Evolutionary conservation across 768 basidiomycete species (phyloP).

Genomic region (Termitomyces sp.): DNA sequence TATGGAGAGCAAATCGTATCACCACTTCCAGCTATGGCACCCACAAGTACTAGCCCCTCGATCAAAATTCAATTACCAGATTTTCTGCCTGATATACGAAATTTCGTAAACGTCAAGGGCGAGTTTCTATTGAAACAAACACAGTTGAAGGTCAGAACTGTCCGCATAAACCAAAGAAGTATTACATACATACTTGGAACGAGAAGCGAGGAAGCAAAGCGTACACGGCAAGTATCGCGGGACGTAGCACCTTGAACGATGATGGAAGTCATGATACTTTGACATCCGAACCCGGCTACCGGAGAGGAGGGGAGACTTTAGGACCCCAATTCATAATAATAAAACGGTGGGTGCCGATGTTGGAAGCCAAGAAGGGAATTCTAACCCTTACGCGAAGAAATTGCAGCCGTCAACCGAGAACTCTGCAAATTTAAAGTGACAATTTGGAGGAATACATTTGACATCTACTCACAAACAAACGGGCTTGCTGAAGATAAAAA

Average conservation of each 20-base stretch:
- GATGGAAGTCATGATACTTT: constrained; percentile 7
- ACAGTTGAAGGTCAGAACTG: neutral
- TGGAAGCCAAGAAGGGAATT: neutral
- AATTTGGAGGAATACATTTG: neutral
- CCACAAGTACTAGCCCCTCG: neutral
- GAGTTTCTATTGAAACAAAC: neutral
- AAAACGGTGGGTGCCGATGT: neutral
- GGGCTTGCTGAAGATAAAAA: neutral
- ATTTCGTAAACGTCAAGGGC: neutral
- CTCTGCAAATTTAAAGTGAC: neutral
- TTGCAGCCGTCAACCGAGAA: neutral
- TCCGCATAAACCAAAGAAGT: constrained; percentile 8
- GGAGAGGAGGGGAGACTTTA: neutral
- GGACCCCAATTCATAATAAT: neutral
- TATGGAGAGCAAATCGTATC: neutral
- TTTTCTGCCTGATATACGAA: neutral
- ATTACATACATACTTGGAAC: neutral
- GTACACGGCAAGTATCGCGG: constrained; percentile 13
- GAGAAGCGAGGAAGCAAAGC: constrained; percentile 12
- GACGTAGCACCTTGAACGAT: constrained; percentile 6
- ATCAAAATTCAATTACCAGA: neutral
- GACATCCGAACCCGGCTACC: constrained; percentile 12
- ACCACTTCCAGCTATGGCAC: neutral
- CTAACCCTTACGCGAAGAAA: neutral
- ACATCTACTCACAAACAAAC: neutral